Conservation (phyloP, 257 asterid genomes). For the Ajuga chamaepitys region DNA sequence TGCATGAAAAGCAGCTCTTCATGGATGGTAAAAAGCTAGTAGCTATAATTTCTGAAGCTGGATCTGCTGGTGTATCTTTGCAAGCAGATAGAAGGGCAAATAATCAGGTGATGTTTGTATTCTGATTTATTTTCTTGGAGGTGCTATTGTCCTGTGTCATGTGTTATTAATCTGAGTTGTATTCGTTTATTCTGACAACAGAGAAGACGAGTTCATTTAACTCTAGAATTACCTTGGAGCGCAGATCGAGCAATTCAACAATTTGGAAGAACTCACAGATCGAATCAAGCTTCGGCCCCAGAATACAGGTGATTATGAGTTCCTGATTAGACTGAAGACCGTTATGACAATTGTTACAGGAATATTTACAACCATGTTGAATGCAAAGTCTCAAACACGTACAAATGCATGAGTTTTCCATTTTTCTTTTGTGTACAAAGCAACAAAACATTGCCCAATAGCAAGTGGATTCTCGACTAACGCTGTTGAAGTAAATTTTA, state of each 20-base stretch:
- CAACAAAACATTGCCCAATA: not conserved
- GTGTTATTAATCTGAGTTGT: conserved; percentile 9
- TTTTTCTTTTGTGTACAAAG: not conserved
- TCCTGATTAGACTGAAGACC: conserved; percentile 1
- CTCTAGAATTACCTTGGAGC: conserved; percentile 98
- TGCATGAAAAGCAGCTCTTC: conserved; percentile 92
- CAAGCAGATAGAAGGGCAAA: conserved; percentile 94
- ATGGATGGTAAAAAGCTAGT: conserved; percentile 91
- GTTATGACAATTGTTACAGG: not conserved
- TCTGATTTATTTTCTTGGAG: conserved; percentile 1
- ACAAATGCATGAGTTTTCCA: not conserved
- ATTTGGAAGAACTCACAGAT: conserved; percentile 98
- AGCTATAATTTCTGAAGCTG: conserved; percentile 98
- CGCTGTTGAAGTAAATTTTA: conserved; percentile 5
- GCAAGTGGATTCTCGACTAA: conserved; percentile 4
- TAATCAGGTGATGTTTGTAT: conserved; percentile 64
- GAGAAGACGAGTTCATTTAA: conserved; percentile 95
- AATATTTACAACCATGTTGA: not conserved
- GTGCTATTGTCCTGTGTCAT: not conserved
- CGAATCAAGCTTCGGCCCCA: conserved; percentile 98
- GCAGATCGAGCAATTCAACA: conserved; percentile 99
- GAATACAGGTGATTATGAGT: conserved; percentile 66
- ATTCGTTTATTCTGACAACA: conserved; percentile 31
- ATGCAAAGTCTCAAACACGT: not conserved
- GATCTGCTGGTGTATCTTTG: conserved; percentile 99